These are phyloP conservation scores for Cryptosporidium canis DNA, from an alignment of 169 alveolate genomes.

Conservation along the genomic window DNA sequence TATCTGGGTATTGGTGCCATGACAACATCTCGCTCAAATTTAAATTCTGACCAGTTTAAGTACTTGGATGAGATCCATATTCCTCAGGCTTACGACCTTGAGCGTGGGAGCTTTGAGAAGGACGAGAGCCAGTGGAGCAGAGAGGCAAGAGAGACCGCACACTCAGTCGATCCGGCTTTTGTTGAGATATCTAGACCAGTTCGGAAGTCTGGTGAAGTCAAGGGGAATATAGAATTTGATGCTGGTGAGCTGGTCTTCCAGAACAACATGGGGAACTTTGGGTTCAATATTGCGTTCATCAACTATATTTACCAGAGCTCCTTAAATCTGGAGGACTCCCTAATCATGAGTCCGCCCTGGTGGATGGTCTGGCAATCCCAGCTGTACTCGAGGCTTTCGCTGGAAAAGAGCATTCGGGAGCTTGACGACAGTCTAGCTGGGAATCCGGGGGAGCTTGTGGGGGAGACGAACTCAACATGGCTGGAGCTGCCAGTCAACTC, in stretches of 20 bases:
- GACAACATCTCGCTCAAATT: too few species aligned
- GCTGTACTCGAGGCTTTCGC: slow-evolving; percentile 17
- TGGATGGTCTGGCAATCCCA: slow-evolving; percentile 69
- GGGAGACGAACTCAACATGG: slow-evolving; percentile 22
- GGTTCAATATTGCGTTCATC: slow-evolving; percentile 42
- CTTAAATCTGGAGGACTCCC: slow-evolving; percentile 22
- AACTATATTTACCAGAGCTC: slow-evolving; percentile 30
- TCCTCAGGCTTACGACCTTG: too few species aligned
- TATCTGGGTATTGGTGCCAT: neutral
- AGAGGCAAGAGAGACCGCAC: neutral
- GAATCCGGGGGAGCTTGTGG: neutral
- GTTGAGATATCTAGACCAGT: neutral
- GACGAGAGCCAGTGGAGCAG: too few species aligned
- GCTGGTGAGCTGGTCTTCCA: neutral
- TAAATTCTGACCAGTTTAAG: neutral
- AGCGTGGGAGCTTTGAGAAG: too few species aligned
- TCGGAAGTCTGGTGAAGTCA: neutral
- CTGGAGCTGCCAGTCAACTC: slow-evolving; percentile 49
- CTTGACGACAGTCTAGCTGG: neutral
- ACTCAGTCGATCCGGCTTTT: neutral
- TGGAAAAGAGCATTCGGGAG: neutral
- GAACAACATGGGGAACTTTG: slow-evolving; percentile 44
- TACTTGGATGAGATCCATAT: neutral
- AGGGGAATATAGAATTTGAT: slow-evolving; percentile 22
- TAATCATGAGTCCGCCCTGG: slow-evolving; percentile 54